A percentile compares a stretch with the other conserved stretches of the same genome.
Evolutionary conservation across 108 stramenopile genomes (phyloP).

Genomic region (Fragilaria radians): DNA sequence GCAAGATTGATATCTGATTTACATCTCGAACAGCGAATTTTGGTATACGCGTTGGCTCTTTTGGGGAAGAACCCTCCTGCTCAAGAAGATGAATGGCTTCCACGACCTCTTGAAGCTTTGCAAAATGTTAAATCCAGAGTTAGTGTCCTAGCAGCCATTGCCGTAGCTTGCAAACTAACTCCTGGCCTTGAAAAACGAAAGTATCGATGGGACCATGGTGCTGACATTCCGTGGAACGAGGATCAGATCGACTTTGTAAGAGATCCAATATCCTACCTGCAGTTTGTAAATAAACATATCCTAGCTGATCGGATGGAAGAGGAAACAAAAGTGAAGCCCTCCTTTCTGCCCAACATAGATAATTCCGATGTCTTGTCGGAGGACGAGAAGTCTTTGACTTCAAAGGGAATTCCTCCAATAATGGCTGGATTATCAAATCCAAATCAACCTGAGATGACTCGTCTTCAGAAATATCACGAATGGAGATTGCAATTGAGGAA

Average conservation of each 20-base stretch:
- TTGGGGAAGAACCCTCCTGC: background rate
- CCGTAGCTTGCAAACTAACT: conserved; percentile 47
- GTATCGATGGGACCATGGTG: too few species aligned
- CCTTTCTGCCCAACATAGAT: too few species aligned
- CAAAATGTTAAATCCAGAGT: conserved; percentile 22
- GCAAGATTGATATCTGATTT: conserved; percentile 42
- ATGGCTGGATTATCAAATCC: too few species aligned
- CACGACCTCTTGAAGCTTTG: conserved; percentile 19
- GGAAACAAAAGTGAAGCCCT: too few species aligned
- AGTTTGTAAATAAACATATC: too few species aligned
- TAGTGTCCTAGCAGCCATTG: conserved; percentile 42
- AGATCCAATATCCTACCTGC: too few species aligned
- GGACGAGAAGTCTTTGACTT: too few species aligned
- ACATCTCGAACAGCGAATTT: conserved; percentile 43
- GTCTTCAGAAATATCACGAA: background rate
- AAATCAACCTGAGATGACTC: background rate
- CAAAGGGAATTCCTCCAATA: too few species aligned
- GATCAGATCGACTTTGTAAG: too few species aligned
- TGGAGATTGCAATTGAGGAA: conserved; percentile 1
- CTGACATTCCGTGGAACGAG: too few species aligned
- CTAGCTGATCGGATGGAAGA: too few species aligned
- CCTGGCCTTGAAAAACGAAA: conserved; percentile 39
- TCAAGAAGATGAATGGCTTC: conserved; percentile 13
- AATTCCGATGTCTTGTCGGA: too few species aligned
- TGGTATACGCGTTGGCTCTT: conserved; percentile 43